These are phyloP conservation scores for Alternaria sp. DNA, from an alignment of 2,329 filamentous ascomycete species.

Conservation along the genomic window DNA sequence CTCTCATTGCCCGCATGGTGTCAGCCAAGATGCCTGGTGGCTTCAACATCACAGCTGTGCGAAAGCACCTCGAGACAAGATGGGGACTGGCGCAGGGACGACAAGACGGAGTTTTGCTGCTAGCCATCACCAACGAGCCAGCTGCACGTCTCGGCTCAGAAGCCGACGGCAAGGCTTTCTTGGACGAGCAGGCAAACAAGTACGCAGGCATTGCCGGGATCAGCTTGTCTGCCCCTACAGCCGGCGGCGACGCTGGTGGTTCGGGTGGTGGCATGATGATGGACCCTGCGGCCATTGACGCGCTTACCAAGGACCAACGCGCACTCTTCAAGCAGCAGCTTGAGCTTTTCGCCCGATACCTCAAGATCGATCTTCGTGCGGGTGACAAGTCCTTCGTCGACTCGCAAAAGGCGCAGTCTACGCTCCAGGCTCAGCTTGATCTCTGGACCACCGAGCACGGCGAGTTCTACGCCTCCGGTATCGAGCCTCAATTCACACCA, in stretches of 20 bases:
- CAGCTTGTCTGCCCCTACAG: constrained; percentile 75
- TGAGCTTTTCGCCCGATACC: constrained; percentile 91
- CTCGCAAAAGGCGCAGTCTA: constrained; percentile 83
- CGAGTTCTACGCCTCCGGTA: constrained; percentile 93
- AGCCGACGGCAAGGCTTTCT: constrained; percentile 87
- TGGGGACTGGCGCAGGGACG: constrained; percentile 88
- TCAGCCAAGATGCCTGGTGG: constrained; percentile 99
- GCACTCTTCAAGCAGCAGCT: constrained; percentile 98
- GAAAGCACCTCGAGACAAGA: constrained; percentile 93
- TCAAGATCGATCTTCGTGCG: constrained; percentile 96
- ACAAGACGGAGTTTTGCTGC: constrained; percentile 87
- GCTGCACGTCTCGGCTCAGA: constrained; percentile 87
- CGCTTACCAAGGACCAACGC: constrained; percentile 94
- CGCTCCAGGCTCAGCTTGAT: constrained; percentile 91
- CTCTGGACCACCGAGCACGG: constrained; percentile 96
- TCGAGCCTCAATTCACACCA: constrained; percentile 90
- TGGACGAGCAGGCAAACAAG: constrained; percentile 88
- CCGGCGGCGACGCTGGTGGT: constrained; percentile 75
- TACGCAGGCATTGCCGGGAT: constrained; percentile 87
- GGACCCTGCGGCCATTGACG: constrained; percentile 96
- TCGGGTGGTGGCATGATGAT: constrained; percentile 96
- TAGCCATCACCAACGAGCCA: constrained; percentile 94
- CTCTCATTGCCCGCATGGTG: constrained; percentile 90
- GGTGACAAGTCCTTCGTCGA: constrained; percentile 92
- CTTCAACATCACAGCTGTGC: constrained; percentile 95